A percentile compares a stretch with the other conserved stretches of the same genome.
These are phyloP conservation scores for Mytilinidion resinicola DNA, from an alignment of 495 filamentous ascomycete species.

Conservation along the genomic window DNA sequence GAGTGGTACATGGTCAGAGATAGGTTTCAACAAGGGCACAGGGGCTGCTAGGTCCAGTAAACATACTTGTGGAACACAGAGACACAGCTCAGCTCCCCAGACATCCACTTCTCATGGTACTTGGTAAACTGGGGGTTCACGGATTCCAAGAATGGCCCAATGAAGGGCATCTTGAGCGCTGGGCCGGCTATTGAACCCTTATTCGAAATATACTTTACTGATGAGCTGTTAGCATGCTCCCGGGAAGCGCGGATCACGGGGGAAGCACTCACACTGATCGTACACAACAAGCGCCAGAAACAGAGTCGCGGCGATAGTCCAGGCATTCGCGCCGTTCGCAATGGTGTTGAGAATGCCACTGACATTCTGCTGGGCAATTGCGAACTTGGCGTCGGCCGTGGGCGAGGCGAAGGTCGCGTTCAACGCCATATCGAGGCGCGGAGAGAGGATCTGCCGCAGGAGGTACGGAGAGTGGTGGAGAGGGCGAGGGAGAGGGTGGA, in stretches of 20 bases:
- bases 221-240: conserved; percentile 26
- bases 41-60: neutral
- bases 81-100: conserved; percentile 87
- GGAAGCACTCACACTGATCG: conserved; percentile 66
- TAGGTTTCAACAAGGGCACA: neutral
- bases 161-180: conserved; percentile 81
- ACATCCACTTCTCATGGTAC: conserved; percentile 88
- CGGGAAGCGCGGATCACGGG: neutral
- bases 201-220: conserved; percentile 77
- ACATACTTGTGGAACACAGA: conserved; percentile 98
- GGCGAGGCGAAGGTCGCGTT: conserved; percentile 75
- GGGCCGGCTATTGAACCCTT: conserved; percentile 86
- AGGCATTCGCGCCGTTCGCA: conserved; percentile 52
- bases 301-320: conserved; percentile 59
- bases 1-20: neutral
- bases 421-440: conserved; percentile 47
- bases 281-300: conserved; percentile 68
- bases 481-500: neutral
- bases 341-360: conserved; percentile 34
- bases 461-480: neutral
- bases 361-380: conserved; percentile 46
- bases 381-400: conserved; percentile 49
- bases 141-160: conserved; percentile 90
- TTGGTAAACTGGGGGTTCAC: conserved; percentile 85
- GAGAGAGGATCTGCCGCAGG: conserved; percentile 3